Evolutionary conservation across 306 rosid species (phyloP).

Genomic region (Heteromeles arbutifolia): DNA sequence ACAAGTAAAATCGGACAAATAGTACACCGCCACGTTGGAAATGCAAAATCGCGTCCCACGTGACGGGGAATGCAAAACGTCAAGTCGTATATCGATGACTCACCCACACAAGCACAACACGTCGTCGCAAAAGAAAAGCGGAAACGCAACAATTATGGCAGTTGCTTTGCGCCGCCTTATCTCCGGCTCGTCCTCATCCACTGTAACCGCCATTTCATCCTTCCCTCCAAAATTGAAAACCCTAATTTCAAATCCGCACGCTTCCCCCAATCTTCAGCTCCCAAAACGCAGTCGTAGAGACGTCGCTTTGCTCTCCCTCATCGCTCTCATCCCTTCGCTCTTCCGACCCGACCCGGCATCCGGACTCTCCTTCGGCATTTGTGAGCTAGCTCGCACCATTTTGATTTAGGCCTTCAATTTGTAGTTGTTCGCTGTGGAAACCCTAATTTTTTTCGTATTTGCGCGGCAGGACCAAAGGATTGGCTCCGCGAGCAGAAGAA

Average conservation of each 20-base stretch:
- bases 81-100: background rate
- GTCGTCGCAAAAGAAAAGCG: background rate
- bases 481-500: slow-evolving; percentile 88
- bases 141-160: slow-evolving; percentile 24
- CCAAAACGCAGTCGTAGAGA: slow-evolving; percentile 44
- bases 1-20: background rate
- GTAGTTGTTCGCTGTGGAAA: background rate
- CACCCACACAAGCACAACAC: background rate
- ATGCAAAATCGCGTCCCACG: background rate
- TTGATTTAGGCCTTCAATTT: background rate
- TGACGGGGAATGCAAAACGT: background rate
- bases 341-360: slow-evolving; percentile 32
- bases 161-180: slow-evolving; percentile 28
- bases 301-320: slow-evolving; percentile 38
- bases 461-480: slow-evolving; percentile 93
- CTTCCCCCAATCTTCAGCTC: slow-evolving; percentile 10
- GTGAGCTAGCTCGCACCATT: slow-evolving; percentile 29
- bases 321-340: slow-evolving; percentile 37
- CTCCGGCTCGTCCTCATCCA: slow-evolving; percentile 22
- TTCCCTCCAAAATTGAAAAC: slow-evolving; percentile 55
- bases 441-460: slow-evolving; percentile 32
- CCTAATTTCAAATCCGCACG: slow-evolving; percentile 26
- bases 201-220: slow-evolving; percentile 26
- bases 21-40: background rate
- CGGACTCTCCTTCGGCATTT: slow-evolving; percentile 70